Base-by-base conservation (phyloP, 2,329 filamentous ascomycete species). In the Phyllosticta citriasiana region DNA sequence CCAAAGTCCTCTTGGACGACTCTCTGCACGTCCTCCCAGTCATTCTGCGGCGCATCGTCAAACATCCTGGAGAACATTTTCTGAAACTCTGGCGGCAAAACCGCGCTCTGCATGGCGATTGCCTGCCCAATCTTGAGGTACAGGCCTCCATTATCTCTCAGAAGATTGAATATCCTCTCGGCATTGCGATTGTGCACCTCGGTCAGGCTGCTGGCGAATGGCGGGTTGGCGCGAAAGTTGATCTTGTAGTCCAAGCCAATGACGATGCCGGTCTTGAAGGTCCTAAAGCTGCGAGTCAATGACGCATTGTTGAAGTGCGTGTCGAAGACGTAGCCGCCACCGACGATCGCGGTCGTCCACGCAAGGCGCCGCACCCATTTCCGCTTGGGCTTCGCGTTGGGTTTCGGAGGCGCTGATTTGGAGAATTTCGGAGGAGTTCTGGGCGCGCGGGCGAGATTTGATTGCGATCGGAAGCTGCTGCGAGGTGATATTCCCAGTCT, bases 51-150 rank as follows among this genome's bases (percentile, higher is more conserved):
- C 64, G 94, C 94, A 77, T 97, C 93, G 72, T 97, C 94, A 72
- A 97, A 99, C 91, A 99, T 97, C 69, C 88, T 84, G 24, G 88
- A 81, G 71, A 99, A 99, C 91, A 97, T 97, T 69, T 87, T 86
- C 78, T 96, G 91, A 68, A 97, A 97, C 74, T 96, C 91, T 0
- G 92, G 89, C 26, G 94, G 94, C 64, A 99, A 77, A 26, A 97
- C 86, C 0, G 93, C 93, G 66, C 89, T 93, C 79, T 99, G 94
- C 94, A 97, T 97, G 14, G 93, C 94, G 66, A 99, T 93, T 4
- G 94, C 94, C 79, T 99, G 94, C 0, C 94, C 94, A 62, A 99
- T 97, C 81, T 99, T 99, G 71, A 97, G 80, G 71, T 97, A 99
- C 19, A 99, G 76, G 0, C 94, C 94, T 63, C 94, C 93, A 80